Conservation (phyloP, 2,329 filamentous ascomycete species). For the Colletotrichum tofieldiae region DNA sequence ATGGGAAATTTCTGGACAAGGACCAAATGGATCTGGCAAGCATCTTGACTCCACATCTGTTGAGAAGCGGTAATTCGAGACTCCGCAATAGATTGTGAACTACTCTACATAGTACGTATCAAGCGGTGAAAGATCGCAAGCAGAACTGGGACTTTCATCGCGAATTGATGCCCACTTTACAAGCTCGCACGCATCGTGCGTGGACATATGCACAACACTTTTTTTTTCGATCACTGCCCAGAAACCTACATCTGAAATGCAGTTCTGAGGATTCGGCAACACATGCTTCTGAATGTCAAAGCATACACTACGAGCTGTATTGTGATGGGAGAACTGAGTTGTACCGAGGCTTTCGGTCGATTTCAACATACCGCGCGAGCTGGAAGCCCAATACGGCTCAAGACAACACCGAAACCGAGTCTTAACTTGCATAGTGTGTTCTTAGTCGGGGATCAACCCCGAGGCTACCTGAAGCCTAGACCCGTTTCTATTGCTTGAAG, state of each 20-base stretch:
- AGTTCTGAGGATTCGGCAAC: neutral
- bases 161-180: conserved; percentile 22
- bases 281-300: conserved; percentile 19
- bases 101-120: neutral
- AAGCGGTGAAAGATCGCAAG: conserved; percentile 20
- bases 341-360: conserved; percentile 28
- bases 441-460: neutral
- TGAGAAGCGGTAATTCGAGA: conserved; percentile 13
- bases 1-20: neutral
- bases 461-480: neutral
- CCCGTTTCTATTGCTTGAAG: neutral
- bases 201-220: neutral
- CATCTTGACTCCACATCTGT: conserved; percentile 17
- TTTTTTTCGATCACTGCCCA: neutral
- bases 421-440: conserved; percentile 7
- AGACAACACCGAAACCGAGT: conserved; percentile 8
- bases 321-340: neutral
- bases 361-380: conserved; percentile 20
- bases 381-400: conserved; percentile 26
- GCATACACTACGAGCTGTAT: neutral
- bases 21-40: neutral
- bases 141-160: neutral
- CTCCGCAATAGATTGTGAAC: conserved; percentile 21
- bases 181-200: conserved; percentile 6
- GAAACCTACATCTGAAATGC: neutral